A percentile compares a stretch with the other conserved stretches of the same genome.
phyloP scores from a whole-genome alignment of 257 asterid species.

The Lycium ferocissimum region DNA sequence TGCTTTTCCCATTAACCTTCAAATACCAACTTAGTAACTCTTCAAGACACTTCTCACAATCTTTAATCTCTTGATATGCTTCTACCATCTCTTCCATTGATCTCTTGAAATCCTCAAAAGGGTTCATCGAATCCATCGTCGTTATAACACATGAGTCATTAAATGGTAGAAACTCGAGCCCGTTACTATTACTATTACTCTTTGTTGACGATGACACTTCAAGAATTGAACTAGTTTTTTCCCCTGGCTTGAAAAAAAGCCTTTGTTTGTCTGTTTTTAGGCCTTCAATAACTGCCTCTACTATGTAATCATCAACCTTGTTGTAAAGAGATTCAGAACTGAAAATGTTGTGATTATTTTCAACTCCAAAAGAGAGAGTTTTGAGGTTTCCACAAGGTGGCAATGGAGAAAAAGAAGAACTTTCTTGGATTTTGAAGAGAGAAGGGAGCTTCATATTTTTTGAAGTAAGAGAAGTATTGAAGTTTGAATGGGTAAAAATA shows the following conservation, averaged over 20 bases:
- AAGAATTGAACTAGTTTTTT: constrained; percentile 55
- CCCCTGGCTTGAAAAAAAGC: constrained; percentile 59
- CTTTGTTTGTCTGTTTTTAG: constrained; percentile 45
- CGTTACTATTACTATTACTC: not conserved
- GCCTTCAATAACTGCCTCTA: constrained; percentile 46
- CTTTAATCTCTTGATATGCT: constrained; percentile 46
- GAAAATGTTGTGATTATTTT: constrained; percentile 33
- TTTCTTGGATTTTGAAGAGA: constrained; percentile 48
- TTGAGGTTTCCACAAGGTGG: constrained; percentile 50
- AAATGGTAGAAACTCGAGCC: constrained; percentile 30
- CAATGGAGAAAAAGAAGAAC: constrained; percentile 35
- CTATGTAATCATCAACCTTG: constrained; percentile 26
- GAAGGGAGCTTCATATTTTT: constrained; percentile 55
- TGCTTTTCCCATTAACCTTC: constrained; percentile 45
- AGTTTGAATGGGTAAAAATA: constrained; percentile 21
- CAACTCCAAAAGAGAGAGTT: constrained; percentile 59
- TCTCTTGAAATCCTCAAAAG: constrained; percentile 52
- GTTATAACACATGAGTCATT: constrained; percentile 35
- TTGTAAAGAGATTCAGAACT: constrained; percentile 39
- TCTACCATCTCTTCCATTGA: constrained; percentile 76
- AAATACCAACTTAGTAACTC: constrained; percentile 56
- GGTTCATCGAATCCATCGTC: constrained; percentile 54
- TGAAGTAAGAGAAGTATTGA: not conserved
- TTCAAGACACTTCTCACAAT: constrained; percentile 55
- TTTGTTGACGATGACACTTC: constrained; percentile 33